These are phyloP conservation scores for Canavalia gladiata DNA, from an alignment of 306 rosid species.

Conservation along the genomic window DNA sequence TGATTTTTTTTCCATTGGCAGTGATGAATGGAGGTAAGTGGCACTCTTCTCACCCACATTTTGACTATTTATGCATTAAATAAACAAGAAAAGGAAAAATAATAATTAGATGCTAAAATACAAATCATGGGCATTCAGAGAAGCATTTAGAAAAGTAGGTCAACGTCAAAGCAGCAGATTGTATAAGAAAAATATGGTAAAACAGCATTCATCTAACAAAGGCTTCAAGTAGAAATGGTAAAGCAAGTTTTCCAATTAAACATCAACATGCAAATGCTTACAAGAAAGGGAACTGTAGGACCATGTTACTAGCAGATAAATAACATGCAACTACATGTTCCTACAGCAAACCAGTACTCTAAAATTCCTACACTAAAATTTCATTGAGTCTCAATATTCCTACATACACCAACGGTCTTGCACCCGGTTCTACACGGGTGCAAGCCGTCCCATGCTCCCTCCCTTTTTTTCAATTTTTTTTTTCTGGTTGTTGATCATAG, in stretches of 20 bases:
- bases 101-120: conserved; percentile 35
- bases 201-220: conserved; percentile 38
- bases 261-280: conserved; percentile 6
- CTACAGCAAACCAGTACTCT: no score
- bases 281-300: background rate
- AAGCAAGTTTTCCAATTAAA: conserved; percentile 24
- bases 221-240: background rate
- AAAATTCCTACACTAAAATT: background rate
- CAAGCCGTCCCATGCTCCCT: no score
- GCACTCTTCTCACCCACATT: conserved; percentile 54
- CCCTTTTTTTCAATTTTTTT: no score
- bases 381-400: no score
- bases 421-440: no score
- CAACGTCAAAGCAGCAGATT: conserved; percentile 19
- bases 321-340: conserved; percentile 15
- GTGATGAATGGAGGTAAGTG: conserved; percentile 55
- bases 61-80: conserved; percentile 57
- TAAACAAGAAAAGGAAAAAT: conserved; percentile 18
- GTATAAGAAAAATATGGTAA: conserved; percentile 10
- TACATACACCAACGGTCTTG: no score
- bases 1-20: conserved; percentile 64
- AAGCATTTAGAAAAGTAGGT: conserved; percentile 15
- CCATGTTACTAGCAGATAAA: conserved; percentile 21
- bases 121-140: conserved; percentile 34
- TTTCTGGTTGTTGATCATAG: no score